Conservation (phyloP, 176 grass and related monocot genomes). For the Guadua angustifolia region DNA sequence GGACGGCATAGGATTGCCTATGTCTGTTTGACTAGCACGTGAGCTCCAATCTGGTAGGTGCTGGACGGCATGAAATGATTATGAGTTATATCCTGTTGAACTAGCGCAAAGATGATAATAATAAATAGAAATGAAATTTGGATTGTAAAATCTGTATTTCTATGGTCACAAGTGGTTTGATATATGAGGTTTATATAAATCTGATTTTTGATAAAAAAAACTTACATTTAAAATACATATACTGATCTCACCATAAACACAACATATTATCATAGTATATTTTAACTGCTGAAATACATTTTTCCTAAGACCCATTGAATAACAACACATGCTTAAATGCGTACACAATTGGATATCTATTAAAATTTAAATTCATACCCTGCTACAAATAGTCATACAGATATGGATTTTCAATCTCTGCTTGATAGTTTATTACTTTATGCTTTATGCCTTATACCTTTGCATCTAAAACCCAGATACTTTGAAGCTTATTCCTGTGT, state of each 20-base stretch:
- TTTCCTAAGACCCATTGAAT: neutral
- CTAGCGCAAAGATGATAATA: neutral
- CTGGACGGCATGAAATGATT: neutral
- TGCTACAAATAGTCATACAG: conserved; percentile 20
- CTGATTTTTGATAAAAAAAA: neutral
- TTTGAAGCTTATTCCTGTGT: conserved; percentile 24
- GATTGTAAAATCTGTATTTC: neutral
- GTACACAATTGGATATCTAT: neutral
- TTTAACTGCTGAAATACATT: conserved; percentile 8
- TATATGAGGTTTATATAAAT: neutral
- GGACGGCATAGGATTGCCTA: conserved; percentile 19
- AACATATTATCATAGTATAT: neutral
- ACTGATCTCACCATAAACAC: neutral
- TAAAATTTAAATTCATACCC: neutral
- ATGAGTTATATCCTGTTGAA: neutral
- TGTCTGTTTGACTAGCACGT: conserved; percentile 42
- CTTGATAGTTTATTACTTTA: conserved; percentile 5
- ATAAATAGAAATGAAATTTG: neutral
- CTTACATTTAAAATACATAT: neutral
- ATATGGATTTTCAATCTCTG: neutral
- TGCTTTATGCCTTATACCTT: neutral
- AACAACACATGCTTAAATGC: neutral
- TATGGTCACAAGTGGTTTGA: neutral
- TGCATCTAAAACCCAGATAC: neutral
- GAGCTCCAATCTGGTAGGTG: neutral